Conservation (phyloP, 1,284 basidiomycete species). For the Trametes hirsuta region DNA sequence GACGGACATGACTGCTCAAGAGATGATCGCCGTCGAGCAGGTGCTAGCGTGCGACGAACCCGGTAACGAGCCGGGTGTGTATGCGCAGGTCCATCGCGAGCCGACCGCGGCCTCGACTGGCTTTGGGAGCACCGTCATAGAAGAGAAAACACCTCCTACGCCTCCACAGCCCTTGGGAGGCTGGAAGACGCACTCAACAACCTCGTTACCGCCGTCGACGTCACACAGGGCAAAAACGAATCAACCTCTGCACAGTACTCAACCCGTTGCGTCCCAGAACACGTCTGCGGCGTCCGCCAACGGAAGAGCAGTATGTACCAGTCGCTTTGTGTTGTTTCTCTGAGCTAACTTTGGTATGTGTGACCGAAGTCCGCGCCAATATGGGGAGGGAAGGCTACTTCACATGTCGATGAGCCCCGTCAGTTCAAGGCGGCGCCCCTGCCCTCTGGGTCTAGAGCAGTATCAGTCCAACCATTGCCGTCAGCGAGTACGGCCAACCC, state of each 20-base stretch:
- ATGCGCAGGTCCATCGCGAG: constrained; percentile 1
- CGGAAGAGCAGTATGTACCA: constrained; percentile 17
- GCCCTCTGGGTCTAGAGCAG: background rate
- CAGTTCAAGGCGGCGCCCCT: background rate
- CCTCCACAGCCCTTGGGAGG: constrained; percentile 1
- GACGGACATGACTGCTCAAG: constrained; percentile 22
- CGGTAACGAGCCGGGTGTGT: constrained; percentile 5
- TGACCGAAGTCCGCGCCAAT: constrained; percentile 2
- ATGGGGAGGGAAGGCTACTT: constrained; percentile 5
- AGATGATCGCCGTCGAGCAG: constrained; percentile 25
- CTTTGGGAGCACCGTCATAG: constrained; percentile 8
- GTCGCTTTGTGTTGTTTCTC: background rate
- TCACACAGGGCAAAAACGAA: constrained; percentile 10
- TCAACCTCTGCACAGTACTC: constrained; percentile 8
- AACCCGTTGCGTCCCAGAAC: constrained; percentile 12
- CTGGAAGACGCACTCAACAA: constrained; percentile 6
- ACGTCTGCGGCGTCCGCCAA: background rate
- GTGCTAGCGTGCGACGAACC: constrained; percentile 20
- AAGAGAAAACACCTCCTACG: constrained; percentile 6
- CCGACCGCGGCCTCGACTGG: background rate
- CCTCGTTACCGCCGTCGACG: too few relatives aligned
- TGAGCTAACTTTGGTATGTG: background rate
- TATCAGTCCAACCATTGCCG: constrained; percentile 5
- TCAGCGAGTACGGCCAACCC: background rate
- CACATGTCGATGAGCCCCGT: constrained; percentile 17